Evolutionary conservation across 495 filamentous ascomycete genomes (phyloP).

Genomic region (Lophiostoma macrostomum): DNA sequence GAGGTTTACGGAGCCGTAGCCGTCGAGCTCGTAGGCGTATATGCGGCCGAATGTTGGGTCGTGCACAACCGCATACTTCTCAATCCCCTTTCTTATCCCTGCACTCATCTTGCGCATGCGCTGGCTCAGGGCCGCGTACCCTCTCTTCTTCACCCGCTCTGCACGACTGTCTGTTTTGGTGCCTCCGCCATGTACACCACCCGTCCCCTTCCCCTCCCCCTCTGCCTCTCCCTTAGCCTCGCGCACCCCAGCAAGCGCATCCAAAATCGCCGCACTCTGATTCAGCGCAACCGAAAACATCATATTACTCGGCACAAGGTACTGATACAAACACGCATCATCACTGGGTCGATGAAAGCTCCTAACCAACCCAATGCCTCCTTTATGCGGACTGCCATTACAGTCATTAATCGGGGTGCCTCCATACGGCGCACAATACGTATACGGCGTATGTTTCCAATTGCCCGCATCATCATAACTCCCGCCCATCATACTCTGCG

Average conservation of each 20-base stretch:
- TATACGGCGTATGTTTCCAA: slow-evolving; percentile 53
- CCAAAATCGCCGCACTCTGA: slow-evolving; percentile 54
- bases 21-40: slow-evolving; percentile 44
- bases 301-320: slow-evolving; percentile 66
- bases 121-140: slow-evolving; percentile 46
- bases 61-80: slow-evolving; percentile 48
- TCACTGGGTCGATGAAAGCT: slow-evolving; percentile 62
- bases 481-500: slow-evolving; percentile 54
- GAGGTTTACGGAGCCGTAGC: slow-evolving; percentile 51
- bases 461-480: slow-evolving; percentile 56
- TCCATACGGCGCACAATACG: slow-evolving; percentile 54
- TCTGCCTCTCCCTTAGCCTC: no score
- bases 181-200: no score
- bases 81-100: slow-evolving; percentile 50
- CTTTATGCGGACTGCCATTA: slow-evolving; percentile 54
- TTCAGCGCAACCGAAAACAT: slow-evolving; percentile 57
- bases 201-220: no score
- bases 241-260: slow-evolving; percentile 38
- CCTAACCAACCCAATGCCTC: slow-evolving; percentile 58
- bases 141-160: no score
- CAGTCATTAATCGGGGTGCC: slow-evolving; percentile 63
- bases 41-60: slow-evolving; percentile 34
- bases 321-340: slow-evolving; percentile 57
- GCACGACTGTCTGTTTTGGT: no score
- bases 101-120: slow-evolving; percentile 53